Base-by-base conservation (phyloP, 805 yeast species). In the Nakazawaea ernobii region DNA sequence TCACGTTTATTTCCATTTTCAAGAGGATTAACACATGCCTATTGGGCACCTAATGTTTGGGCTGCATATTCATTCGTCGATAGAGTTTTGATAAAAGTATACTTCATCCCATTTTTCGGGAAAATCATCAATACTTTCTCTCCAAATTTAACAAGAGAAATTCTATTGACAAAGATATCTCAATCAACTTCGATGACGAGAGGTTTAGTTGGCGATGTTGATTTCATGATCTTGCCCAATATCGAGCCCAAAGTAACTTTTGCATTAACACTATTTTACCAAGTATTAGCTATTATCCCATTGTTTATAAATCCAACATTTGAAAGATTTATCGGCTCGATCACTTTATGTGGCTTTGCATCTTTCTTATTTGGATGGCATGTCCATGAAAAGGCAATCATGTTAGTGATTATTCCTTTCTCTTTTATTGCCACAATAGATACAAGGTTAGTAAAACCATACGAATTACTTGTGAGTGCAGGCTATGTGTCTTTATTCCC, bases 31-130 rank as follows among this genome's bases (percentile, higher is more conserved):
- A 94, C 97, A 4, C 99, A 94, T 66, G 97, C 98, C 0, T 94
- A 94, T 67, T 94, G 99, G 98, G 98, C 99, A 1, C 98, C 99
- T 13, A 94, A 94, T 59, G 70, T 90, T 41, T 94, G 99, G 99
- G 97, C 99, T 0, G 56, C 92, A 8, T 94, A 94, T 65, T 86
- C 97, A 1, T 84, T 87, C 53, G 51, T 74, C 11, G 99, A 94
- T 64, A 73, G 95, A 49, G 59, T 83, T 0, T 69, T 90, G 49
- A 73, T 84, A 14, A 72, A 73, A 46, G 49, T 74, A 2, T 65
- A 74, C 59, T 48, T 55, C 52, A 49, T 71, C 9, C 75, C 78
- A 17, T 74, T 77, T 49, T 65, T 80, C 45, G 71, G 77, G 13
- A 59, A 52, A 2, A 52, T 74, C 14, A 54, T 80, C 13, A 55